These are phyloP conservation scores for Dothideomycetes sp. DNA, from an alignment of 2,329 filamentous ascomycete species.

Conservation along the genomic window DNA sequence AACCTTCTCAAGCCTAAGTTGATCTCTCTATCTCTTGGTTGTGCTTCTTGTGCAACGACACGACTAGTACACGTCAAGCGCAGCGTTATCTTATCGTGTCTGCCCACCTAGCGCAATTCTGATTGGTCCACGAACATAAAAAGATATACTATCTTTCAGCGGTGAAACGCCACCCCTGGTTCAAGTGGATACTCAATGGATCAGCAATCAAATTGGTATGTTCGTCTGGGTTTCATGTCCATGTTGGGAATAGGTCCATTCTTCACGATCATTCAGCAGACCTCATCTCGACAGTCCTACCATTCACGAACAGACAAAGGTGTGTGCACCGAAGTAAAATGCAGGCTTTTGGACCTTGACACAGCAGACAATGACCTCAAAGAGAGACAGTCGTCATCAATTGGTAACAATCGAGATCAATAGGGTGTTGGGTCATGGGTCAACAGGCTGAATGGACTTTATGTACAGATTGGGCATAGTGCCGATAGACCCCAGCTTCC, in stretches of 20 bases:
- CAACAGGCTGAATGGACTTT: conserved; percentile 9
- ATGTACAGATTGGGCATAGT: conserved; percentile 6
- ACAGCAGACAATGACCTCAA: too few relatives aligned
- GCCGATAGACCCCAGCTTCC: not conserved
- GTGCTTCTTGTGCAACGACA: too few relatives aligned
- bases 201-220: not conserved
- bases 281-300: too few relatives aligned
- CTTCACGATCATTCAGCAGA: too few relatives aligned
- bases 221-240: not conserved
- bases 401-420: not conserved
- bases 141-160: not conserved
- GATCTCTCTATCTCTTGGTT: too few relatives aligned
- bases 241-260: not conserved
- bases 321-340: too few relatives aligned
- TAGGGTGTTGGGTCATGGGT: not conserved
- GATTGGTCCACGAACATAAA: not conserved
- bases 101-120: not conserved
- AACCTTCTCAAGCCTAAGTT: too few relatives aligned
- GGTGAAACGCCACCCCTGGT: not conserved
- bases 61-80: not conserved
- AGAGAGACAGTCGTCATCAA: too few relatives aligned
- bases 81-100: not conserved
- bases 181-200: not conserved
- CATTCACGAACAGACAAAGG: too few relatives aligned
- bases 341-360: too few relatives aligned